Evolutionary conservation across 1,139 yeast genomes (phyloP).

Genomic region (Lodderomyces orthopsilosis): DNA sequence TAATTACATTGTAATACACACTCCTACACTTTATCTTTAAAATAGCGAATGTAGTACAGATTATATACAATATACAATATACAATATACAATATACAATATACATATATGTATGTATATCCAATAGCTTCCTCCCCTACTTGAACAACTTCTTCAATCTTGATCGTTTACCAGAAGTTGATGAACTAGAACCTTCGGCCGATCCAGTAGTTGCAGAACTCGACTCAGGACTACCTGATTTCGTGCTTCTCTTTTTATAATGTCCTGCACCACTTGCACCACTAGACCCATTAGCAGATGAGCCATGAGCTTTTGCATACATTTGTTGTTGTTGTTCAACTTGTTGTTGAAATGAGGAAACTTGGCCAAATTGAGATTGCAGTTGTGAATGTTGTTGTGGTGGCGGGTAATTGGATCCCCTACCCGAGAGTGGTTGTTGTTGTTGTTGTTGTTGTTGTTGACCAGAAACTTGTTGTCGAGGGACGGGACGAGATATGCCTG

Average conservation of each 20-base stretch:
- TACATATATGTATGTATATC: no score
- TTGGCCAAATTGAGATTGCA: slow-evolving; percentile 6
- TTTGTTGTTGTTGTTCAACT: slow-evolving; percentile 5
- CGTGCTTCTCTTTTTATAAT: slow-evolving; percentile 27
- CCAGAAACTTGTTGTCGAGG: slow-evolving; percentile 7
- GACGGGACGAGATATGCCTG: slow-evolving; percentile 14
- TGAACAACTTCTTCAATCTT: slow-evolving; percentile 37
- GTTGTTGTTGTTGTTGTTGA: slow-evolving; percentile 7
- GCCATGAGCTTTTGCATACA: slow-evolving; percentile 5
- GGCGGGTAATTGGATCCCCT: no score
- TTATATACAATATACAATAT: no score
- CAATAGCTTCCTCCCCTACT: slow-evolving; percentile 20
- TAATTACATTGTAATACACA: no score
- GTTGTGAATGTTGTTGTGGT: background rate
- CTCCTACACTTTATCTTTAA: no score
- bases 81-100: no score
- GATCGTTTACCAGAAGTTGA: slow-evolving; percentile 24
- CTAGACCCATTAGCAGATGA: background rate
- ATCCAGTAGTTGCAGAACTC: background rate
- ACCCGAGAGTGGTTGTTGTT: no score
- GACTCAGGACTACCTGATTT: background rate
- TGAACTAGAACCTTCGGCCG: slow-evolving; percentile 21
- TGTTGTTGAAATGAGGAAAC: slow-evolving; percentile 4
- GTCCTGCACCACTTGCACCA: slow-evolving; percentile 10
- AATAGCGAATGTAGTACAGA: no score